Evolutionary conservation across 2,329 filamentous ascomycete species (phyloP), one percentile per base, ranked within the genome.

Genomic region (Davidsoniella eucalypti): DNA sequence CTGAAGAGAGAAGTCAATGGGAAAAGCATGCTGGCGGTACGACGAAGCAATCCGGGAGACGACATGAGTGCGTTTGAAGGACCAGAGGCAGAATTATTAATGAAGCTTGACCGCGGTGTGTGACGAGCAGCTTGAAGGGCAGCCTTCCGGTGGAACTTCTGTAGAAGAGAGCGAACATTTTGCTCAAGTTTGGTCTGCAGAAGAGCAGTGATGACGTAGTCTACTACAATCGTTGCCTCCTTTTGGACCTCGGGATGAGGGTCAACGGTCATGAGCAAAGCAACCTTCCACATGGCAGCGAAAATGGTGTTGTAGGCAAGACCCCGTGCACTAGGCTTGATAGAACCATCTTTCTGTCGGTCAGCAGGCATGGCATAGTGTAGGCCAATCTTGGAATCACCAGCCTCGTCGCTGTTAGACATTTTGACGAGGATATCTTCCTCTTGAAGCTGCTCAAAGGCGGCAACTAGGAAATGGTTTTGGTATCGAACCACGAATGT

Each of bases 221-320:
- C 92, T 26, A 94, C 78, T 42, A 96, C 80, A n/a, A 82, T 72
- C 5, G 79, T 80, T 8, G 87, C 90, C 61, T 92, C 84, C 56
- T 82, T 76, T 55, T 93, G 84, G 33, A 96, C 85, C 60, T 96
- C 90, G 1, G 90, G 87, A 60, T 95, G 88, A 39, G 92, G 90
- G 61, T 98, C 92, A 16, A 94, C 86, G 42, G 87, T 90, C 63
- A 96, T 73, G 55, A 94, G 85, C 53, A 95, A 70, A 41, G 93
- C 73, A 59, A 95, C 85, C 62, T 94, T 92, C 92, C 92, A 98
- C 55, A 93, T 83, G 1, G 88, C 84, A 26, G 88, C 83, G 62
- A 93, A 95, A 16, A 94, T 84, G 0, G 87, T 94, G 60, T 94
- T 92, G 56, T 85, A 80, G 10, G 88, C 87, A 9, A 85, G 64